Conservation (phyloP, 2,329 filamentous ascomycete species). For the Fusarium lateritium region DNA sequence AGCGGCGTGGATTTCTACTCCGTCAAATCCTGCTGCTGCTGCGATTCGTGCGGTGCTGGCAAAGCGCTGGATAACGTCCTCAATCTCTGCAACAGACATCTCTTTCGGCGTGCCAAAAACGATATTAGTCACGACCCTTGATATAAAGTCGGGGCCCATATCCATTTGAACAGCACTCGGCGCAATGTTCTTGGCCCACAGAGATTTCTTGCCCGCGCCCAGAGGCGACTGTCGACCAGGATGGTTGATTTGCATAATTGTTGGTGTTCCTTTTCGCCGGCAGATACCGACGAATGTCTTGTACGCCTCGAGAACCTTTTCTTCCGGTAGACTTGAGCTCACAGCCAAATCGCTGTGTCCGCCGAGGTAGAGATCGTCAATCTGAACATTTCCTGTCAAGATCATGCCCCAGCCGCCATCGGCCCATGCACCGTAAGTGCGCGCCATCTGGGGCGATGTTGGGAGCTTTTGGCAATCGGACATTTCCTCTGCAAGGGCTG, state of each 20-base stretch:
- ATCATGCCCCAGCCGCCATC: constrained; percentile 68
- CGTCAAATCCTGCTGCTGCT: constrained; percentile 62
- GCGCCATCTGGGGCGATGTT: constrained; percentile 55
- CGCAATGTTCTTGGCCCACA: constrained; percentile 58
- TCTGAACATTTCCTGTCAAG: constrained; percentile 65
- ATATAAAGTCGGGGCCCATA: constrained; percentile 57
- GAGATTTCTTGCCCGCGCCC: constrained; percentile 55
- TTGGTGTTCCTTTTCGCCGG: constrained; percentile 54
- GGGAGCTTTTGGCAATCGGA: constrained; percentile 61
- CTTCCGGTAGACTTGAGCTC: constrained; percentile 40
- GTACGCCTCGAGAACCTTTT: constrained; percentile 55
- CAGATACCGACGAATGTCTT: constrained; percentile 54
- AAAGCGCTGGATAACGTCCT: constrained; percentile 66
- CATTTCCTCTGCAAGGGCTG: constrained; percentile 65
- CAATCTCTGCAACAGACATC: constrained; percentile 69
- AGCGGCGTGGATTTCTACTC: constrained; percentile 62
- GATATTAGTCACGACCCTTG: constrained; percentile 52
- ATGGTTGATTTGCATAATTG: constrained; percentile 63
- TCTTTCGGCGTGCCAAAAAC: constrained; percentile 69
- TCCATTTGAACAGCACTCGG: constrained; percentile 61
- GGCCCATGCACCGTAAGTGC: constrained; percentile 68
- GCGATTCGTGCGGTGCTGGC: constrained; percentile 65
- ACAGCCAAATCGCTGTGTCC: constrained; percentile 53
- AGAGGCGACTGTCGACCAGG: constrained; percentile 62
- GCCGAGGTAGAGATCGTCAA: constrained; percentile 58